These are phyloP conservation scores for Physaria fendleri DNA, from an alignment of 345 rosid genomes.

Conservation along the genomic window DNA sequence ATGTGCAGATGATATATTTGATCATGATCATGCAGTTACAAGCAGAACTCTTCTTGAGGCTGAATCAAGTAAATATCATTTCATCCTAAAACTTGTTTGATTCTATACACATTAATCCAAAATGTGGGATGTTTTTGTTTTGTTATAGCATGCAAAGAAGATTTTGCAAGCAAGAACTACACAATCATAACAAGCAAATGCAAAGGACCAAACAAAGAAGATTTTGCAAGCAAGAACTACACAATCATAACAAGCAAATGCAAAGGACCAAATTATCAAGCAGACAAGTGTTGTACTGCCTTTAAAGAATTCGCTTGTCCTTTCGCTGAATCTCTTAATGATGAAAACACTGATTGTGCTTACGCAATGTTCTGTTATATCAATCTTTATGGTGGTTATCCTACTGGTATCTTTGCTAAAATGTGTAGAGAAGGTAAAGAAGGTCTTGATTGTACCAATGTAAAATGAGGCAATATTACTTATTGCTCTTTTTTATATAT, in stretches of 20 bases:
- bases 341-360: conserved; percentile 45
- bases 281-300: conserved; percentile 43
- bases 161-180: too few species aligned
- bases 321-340: conserved; percentile 38
- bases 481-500: too few species aligned
- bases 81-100: neutral
- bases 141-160: conserved; percentile 44
- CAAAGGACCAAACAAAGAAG: too few species aligned
- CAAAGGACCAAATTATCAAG: conserved; percentile 62
- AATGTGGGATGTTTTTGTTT: neutral
- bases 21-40: conserved; percentile 28
- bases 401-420: conserved; percentile 67
- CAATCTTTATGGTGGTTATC: conserved; percentile 60
- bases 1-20: conserved; percentile 45
- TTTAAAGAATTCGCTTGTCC: conserved; percentile 59
- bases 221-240: conserved; percentile 57
- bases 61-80: conserved; percentile 28
- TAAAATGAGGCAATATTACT: too few species aligned
- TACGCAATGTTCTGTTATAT: conserved; percentile 75
- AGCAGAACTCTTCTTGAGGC: conserved; percentile 68
- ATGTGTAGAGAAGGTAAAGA: conserved; percentile 46
- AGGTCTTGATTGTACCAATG: conserved; percentile 47
- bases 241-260: conserved; percentile 54
- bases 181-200: too few species aligned
- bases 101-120: neutral